Evolutionary conservation across 129 eudicot genomes (phyloP).

Genomic region (carrot (Daucus carota)): DH1_v3.0 NC_030388.2:25363001-25363500

Average conservation of each 20-base stretch:
- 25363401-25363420: constrained; percentile 8
- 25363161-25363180: constrained; percentile 70
- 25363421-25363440: constrained; percentile 44
- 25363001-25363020: constrained; percentile 69
- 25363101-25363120: constrained; percentile 49
- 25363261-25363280: constrained; percentile 80
- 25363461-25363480: constrained; percentile 25
- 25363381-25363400: constrained; percentile 34
- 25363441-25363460: constrained; percentile 33
- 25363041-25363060: constrained; percentile 97
- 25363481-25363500: constrained; percentile 5
- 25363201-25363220: constrained; percentile 52
- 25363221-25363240: constrained; percentile 49
- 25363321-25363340: constrained; percentile 81
- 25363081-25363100: constrained; percentile 80
- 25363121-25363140: constrained; percentile 56
- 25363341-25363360: constrained; percentile 43
- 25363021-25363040: constrained; percentile 74
- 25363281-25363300: constrained; percentile 55
- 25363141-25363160: constrained; percentile 67
- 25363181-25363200: constrained; percentile 36
- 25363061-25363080: constrained; percentile 41
- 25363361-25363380: constrained; percentile 50
- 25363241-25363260: constrained; percentile 77
- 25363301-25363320: constrained; percentile 51